These are phyloP conservation scores for Zygoascus tannicola DNA, from an alignment of 805 yeast genomes.

Conservation along the genomic window DNA sequence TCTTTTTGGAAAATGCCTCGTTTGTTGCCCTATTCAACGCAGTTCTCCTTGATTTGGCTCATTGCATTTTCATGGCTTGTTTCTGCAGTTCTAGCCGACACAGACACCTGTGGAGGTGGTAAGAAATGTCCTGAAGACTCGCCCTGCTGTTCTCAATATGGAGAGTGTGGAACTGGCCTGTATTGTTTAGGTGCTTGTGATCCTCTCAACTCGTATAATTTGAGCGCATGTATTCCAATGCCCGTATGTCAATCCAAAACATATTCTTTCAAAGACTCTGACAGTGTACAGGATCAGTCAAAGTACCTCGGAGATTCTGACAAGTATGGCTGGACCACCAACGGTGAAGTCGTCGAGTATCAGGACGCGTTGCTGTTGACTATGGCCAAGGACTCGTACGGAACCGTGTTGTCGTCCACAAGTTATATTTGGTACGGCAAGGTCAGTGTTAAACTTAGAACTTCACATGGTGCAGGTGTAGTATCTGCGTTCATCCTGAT, in stretches of 20 bases:
- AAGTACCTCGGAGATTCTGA: slow-evolving; percentile 66
- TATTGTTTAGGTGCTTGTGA: slow-evolving; percentile 86
- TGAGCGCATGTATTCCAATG: slow-evolving; percentile 73
- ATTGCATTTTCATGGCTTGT: not conserved
- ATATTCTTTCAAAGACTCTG: slow-evolving; percentile 23
- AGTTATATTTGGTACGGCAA: slow-evolving; percentile 84
- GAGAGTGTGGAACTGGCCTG: slow-evolving; percentile 69
- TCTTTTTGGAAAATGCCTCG: not conserved
- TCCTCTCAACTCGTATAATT: slow-evolving; percentile 54
- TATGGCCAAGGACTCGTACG: slow-evolving; percentile 71
- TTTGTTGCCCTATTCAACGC: not conserved
- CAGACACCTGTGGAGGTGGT: slow-evolving; percentile 39
- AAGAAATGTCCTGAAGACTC: slow-evolving; percentile 57
- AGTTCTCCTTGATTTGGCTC: not conserved
- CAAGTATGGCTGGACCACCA: slow-evolving; percentile 59
- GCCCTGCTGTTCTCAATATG: slow-evolving; percentile 87
- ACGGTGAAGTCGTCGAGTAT: slow-evolving; percentile 39
- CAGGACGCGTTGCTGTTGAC: slow-evolving; percentile 56
- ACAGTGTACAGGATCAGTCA: slow-evolving; percentile 28
- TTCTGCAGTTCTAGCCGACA: slow-evolving; percentile 18
- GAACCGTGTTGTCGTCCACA: slow-evolving; percentile 75
- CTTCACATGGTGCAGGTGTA: slow-evolving; percentile 73
- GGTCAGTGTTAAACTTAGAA: slow-evolving; percentile 55
- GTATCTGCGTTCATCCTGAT: slow-evolving; percentile 72
- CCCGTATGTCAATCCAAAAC: slow-evolving; percentile 53